Evolutionary conservation across 2,329 filamentous ascomycete species (phyloP), one percentile per base, ranked within the genome.

Genomic region (Fusarium sambucinum): DNA sequence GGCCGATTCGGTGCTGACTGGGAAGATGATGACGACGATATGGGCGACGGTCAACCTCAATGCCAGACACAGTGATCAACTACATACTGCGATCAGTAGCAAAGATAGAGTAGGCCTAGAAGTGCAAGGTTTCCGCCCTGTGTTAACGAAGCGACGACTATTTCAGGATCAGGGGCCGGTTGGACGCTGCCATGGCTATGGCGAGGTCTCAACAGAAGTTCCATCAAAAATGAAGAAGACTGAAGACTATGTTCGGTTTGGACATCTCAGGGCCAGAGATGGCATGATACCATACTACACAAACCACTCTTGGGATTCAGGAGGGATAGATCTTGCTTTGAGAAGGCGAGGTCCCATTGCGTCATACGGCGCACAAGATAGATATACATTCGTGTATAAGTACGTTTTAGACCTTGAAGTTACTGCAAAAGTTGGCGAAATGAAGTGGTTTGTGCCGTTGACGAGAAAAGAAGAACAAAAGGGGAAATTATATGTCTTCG

Each of bases 11-110:
- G 84, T 19, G 85, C 84, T 62, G 88, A 87, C 14, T 92, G 90
- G 86, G 90, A 91, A 80, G 67, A 70, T 16, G 89, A 91, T 42
- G 90, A 92, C 42, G 90, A 92, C 27, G 90, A 91, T 3, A 89
- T 89, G 29, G 90, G 88, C 1, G 89, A 85, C 7, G 88, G 85
- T 40, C 83, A 84, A 59, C 84, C 91, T 29, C 92, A 94, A 78
- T 94, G 92, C 75, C 88, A 90, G 66, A 88, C 90, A 59, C 90
- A 93, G 83, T 93, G 88, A 84, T 74, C 40, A 46, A 16, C n/a
- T 37, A 29, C 23, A 21, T 53, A 21, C 37, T 41, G 32, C 32
- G 37, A 41, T 45, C 23, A 41, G 27, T 57, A 58, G 41, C 21
- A 45, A 68, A 55, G 37, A 60, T 53, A 64, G 41, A 57, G 55